Evolutionary conservation across 2,329 filamentous ascomycete species (phyloP).

Genomic region (Xylariomycetidae sp.): DNA sequence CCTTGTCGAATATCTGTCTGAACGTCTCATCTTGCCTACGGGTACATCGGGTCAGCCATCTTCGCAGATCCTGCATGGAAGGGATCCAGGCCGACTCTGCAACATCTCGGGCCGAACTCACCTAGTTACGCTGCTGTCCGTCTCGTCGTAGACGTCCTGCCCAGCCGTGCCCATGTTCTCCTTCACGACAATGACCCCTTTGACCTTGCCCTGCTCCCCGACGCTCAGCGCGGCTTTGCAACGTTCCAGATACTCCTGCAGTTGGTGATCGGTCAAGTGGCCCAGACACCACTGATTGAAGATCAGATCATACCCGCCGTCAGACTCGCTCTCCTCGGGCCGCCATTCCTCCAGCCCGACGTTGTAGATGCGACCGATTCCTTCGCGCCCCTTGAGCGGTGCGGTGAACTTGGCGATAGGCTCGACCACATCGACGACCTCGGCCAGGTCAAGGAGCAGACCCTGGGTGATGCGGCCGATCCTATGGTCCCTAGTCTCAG

Average conservation of each 20-base stretch:
- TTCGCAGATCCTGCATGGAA: not conserved
- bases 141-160: constrained; percentile 65
- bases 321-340: constrained; percentile 31
- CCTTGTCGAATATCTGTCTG: constrained; percentile 59
- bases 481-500: constrained; percentile 31
- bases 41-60: constrained; percentile 7
- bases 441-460: constrained; percentile 64
- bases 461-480: constrained; percentile 80
- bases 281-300: constrained; percentile 91
- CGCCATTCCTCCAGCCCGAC: constrained; percentile 69
- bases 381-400: constrained; percentile 49
- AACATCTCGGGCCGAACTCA: too few relatives aligned
- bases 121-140: constrained; percentile 73
- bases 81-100: constrained; percentile 1
- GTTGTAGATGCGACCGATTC: constrained; percentile 60
- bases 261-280: constrained; percentile 68
- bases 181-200: constrained; percentile 63
- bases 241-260: constrained; percentile 59
- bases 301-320: constrained; percentile 66
- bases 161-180: constrained; percentile 63
- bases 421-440: constrained; percentile 75
- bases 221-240: constrained; percentile 42
- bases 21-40: constrained; percentile 66
- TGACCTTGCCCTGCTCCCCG: constrained; percentile 19
- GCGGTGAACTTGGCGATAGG: constrained; percentile 77